Conservation (phyloP, 2,329 filamentous ascomycete genomes). For the Colletotrichum magnum region DNA sequence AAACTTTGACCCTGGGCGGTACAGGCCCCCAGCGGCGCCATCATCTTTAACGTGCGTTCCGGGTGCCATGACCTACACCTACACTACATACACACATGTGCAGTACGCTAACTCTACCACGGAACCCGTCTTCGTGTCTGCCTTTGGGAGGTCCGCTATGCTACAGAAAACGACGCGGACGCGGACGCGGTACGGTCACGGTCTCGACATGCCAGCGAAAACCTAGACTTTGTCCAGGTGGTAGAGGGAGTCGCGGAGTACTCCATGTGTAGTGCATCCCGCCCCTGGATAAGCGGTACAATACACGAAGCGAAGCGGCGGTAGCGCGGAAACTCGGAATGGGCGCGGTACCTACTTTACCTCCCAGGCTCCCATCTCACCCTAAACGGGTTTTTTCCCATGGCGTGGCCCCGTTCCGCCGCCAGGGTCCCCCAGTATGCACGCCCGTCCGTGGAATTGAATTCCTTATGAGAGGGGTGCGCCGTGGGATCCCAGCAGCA, state of each 20-base stretch:
- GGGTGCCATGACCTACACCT: conserved; percentile 9
- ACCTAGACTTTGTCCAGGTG: too few relatives aligned
- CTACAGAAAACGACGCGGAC: too few relatives aligned
- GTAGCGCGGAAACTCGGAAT: too few relatives aligned
- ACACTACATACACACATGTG: background rate
- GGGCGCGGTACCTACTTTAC: background rate
- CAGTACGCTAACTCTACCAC: too few relatives aligned
- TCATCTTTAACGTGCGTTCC: conserved; percentile 4
- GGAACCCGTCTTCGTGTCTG: too few relatives aligned
- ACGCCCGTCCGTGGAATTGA: background rate
- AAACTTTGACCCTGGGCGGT: conserved; percentile 32
- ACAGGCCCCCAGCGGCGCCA: conserved; percentile 26
- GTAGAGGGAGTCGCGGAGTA: too few relatives aligned
- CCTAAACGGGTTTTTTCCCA: conserved; percentile 1
- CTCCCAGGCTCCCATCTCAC: background rate
- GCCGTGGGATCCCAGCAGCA: conserved; percentile 17
- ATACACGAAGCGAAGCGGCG: too few relatives aligned
- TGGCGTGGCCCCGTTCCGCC: background rate
- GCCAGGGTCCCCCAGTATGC: conserved; percentile 4
- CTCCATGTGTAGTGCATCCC: too few relatives aligned
- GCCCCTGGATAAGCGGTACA: too few relatives aligned
- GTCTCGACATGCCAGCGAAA: too few relatives aligned
- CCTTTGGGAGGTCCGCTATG: too few relatives aligned
- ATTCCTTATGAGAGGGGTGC: conserved; percentile 4
- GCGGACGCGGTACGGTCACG: too few relatives aligned